Evolutionary conservation across 2,329 filamentous ascomycete genomes (phyloP).

Genomic region (Phyllosticta citriasiana): DNA sequence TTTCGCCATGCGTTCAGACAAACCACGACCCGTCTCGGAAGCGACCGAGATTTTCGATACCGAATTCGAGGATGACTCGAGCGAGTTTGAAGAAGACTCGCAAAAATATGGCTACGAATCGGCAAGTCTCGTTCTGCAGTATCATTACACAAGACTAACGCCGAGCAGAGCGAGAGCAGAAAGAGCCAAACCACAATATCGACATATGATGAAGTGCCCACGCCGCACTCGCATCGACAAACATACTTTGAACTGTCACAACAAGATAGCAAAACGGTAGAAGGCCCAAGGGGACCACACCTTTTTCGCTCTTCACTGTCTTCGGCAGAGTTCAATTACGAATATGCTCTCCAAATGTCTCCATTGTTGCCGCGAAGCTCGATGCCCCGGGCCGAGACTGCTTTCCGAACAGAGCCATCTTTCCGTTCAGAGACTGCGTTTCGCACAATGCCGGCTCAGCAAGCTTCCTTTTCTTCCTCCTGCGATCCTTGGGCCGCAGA

Average conservation of each 20-base stretch:
- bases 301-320: conserved; percentile 66
- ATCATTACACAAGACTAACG: not conserved
- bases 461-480: not conserved
- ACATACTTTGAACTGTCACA: conserved; percentile 52
- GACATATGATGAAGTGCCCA: conserved; percentile 73
- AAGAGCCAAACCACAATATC: conserved; percentile 79
- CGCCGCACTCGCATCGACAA: conserved; percentile 58
- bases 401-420: conserved; percentile 22
- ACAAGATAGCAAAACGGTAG: conserved; percentile 51
- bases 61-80: conserved; percentile 56
- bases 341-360: conserved; percentile 56
- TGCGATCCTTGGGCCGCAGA: conserved; percentile 6
- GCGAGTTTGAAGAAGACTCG: conserved; percentile 40
- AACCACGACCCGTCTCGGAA: conserved; percentile 54
- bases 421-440: not conserved
- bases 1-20: conserved; percentile 46
- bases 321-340: conserved; percentile 42
- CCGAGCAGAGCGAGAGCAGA: conserved; percentile 44
- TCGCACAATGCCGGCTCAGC: not conserved
- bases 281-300: conserved; percentile 78
- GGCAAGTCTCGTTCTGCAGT: conserved; percentile 40
- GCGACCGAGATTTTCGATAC: conserved; percentile 72
- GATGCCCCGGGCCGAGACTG: conserved; percentile 32
- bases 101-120: conserved; percentile 62
- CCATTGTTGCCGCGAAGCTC: conserved; percentile 59